These are phyloP conservation scores for Exophiala calicioides DNA, from an alignment of 2,329 filamentous ascomycete species.

Conservation along the genomic window DNA sequence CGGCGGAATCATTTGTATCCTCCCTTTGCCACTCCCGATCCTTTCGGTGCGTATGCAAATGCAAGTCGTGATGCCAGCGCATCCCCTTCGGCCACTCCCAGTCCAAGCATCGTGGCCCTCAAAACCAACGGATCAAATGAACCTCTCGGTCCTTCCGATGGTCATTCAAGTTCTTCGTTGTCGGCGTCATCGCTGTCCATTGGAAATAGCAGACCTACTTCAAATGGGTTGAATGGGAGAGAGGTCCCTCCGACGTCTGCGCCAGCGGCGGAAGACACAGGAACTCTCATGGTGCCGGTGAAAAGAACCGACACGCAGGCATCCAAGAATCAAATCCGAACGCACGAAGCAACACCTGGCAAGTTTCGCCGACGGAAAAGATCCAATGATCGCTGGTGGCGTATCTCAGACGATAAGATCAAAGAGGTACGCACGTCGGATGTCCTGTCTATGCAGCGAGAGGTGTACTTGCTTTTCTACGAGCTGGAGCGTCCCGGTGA, in stretches of 20 bases:
- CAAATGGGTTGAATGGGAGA: slow-evolving; percentile 13
- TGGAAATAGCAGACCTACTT: slow-evolving; percentile 23
- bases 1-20: slow-evolving; percentile 76
- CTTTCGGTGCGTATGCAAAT: slow-evolving; percentile 72
- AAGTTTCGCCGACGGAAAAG: slow-evolving; percentile 59
- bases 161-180: slow-evolving; percentile 22
- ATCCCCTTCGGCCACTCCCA: slow-evolving; percentile 51
- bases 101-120: slow-evolving; percentile 48
- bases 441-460: slow-evolving; percentile 87
- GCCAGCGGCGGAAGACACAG: slow-evolving; percentile 3
- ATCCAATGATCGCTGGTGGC: slow-evolving; percentile 83
- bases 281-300: slow-evolving; percentile 10
- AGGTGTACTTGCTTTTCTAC: slow-evolving; percentile 96
- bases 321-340: slow-evolving; percentile 26
- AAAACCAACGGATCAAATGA: slow-evolving; percentile 34
- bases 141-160: slow-evolving; percentile 34
- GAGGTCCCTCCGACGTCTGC: not conserved
- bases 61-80: slow-evolving; percentile 65
- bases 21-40: slow-evolving; percentile 79
- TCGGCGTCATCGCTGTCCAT: slow-evolving; percentile 26
- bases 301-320: slow-evolving; percentile 26
- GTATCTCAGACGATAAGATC: slow-evolving; percentile 95
- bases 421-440: slow-evolving; percentile 92
- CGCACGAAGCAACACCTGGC: slow-evolving; percentile 32
- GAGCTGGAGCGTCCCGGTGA: slow-evolving; percentile 66